Percentiles rank a stretch among this genome's conserved stretches.
Conservation (phyloP, 108 stramenopile genomes). For the Fragilariopsis cylindrus region DNA sequence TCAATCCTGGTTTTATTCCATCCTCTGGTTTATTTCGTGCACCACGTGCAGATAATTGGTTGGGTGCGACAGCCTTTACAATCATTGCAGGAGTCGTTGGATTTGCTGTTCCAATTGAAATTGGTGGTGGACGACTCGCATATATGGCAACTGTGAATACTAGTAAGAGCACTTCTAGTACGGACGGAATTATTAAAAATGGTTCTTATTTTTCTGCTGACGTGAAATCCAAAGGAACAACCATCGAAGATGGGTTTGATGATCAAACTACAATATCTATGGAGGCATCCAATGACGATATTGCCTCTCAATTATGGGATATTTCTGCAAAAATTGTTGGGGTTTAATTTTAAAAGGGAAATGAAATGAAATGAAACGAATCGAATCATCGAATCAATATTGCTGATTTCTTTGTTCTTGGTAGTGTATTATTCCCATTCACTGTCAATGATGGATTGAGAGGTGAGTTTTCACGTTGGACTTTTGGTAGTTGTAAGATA, state of each 20-base stretch:
- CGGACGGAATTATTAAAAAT: not conserved
- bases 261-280: too few species aligned
- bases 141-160: constrained; percentile 3
- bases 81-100: constrained; percentile 8
- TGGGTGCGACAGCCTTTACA: constrained; percentile 8
- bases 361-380: too few species aligned
- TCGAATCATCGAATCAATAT: too few species aligned
- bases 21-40: constrained; percentile 61
- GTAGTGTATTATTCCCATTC: too few species aligned
- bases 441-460: too few species aligned
- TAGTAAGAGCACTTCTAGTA: not conserved
- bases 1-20: constrained; percentile 73
- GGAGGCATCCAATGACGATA: too few species aligned
- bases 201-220: constrained; percentile 17
- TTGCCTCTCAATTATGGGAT: too few species aligned
- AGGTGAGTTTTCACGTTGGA: too few species aligned
- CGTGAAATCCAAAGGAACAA: constrained; percentile 9
- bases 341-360: too few species aligned
- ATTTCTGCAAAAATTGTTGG: too few species aligned
- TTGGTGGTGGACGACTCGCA: constrained; percentile 15
- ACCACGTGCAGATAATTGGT: constrained; percentile 25
- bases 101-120: constrained; percentile 15
- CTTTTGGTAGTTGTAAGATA: too few species aligned
- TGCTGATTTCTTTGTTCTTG: too few species aligned
- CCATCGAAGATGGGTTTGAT: not conserved